Base-by-base conservation (phyloP, 2,329 filamentous ascomycete genomes). In the Canariomyces notabilis region DNA sequence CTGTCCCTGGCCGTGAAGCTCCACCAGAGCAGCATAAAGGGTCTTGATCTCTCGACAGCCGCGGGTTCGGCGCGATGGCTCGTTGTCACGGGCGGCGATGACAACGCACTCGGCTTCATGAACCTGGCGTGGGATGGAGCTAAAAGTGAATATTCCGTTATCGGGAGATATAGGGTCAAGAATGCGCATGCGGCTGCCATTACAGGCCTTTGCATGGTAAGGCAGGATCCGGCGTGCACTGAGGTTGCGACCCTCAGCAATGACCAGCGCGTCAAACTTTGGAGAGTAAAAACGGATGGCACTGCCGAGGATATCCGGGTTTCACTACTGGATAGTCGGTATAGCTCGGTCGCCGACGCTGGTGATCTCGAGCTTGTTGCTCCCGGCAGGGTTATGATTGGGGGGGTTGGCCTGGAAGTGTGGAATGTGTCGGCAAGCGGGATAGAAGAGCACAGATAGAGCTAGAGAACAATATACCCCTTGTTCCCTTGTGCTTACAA, bases 11-110 rank as follows among this genome's bases (percentile, higher is more conserved):
- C 66, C 9, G 60, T 60, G 2, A 72, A 69, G 43, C 64, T 91
- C 19, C 93, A 97, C 59, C 89, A 95, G 57, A 95, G 79, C 64
- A 82, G 83, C 41, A 79, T 96, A 61, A 94, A 95, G 63, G 69
- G 73, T 16, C 66, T 85, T 2, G 75, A 76, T 49, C 49, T 80
- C 11, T 16, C 36, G 16, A 51, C 57, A 4, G 35, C 15, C 12
- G n/a, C 20, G n/a, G 37, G 31, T 48, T 22, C 21, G 38, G 48
- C 40, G 21, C 42, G 12, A 55, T 65, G 42, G 54, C 51, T 86
- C 1, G 60, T 95, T 15, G 64, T 87, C 4, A 89, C 88, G 0
- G 89, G 87, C 20, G 89, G 93, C 18, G 93, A 98, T 58, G 93
- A 97, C 64, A 93, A 93, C 51, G 84, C 85, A 3, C 64, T 97